Base-by-base conservation (phyloP, 768 basidiomycete genomes). In the Lactarius indigo region DNA sequence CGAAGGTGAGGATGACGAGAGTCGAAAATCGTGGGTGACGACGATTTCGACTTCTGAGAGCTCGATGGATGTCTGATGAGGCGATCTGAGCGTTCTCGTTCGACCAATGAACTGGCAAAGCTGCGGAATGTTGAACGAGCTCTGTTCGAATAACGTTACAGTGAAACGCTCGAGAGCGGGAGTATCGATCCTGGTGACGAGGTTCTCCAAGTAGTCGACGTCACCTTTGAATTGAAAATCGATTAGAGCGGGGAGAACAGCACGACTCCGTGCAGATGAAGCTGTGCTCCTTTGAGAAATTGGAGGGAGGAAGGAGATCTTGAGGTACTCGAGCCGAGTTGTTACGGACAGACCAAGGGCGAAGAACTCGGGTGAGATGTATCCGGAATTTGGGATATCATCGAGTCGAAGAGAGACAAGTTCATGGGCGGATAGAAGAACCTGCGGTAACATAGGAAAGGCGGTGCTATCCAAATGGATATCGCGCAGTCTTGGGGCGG, bases 331-430 rank as follows among this genome's bases (percentile, higher is more conserved):
- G 37, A 64, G 64, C 37, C n/a, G 50, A 9, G 47, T 39, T 30
- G 31, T 23, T 2, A 12, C 35, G 30, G 50, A 54, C 13, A 64
- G 31, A 9, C 50, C 13, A 5, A 12, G 26, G 56, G 30, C 44
- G 28, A 66, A 31, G 9, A 10, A 56, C 26, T 62, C 60, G 9
- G 60, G 44, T 41, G 65, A 39, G 18, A 66, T 31, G 18, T 62
- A 57, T 8, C 65, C 59, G 30, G 44, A 17, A 33, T 18, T 37
- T 4, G 65, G 60, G 8, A 66, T 66, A n/a, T 52, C 47, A 9
- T 61, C 56, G 26, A 66, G 56, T 3, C 18, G 44, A 8, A 66
- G 61, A 17, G 31, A n/a, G 20, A 66, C 55, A 23, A 66, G 65
- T 17, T 39, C 47, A 0, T 12, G 18, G 5, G 42, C 31, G 6